Evolutionary conservation across 805 yeast species (phyloP).

Genomic region (Myxozyma monticola): DNA sequence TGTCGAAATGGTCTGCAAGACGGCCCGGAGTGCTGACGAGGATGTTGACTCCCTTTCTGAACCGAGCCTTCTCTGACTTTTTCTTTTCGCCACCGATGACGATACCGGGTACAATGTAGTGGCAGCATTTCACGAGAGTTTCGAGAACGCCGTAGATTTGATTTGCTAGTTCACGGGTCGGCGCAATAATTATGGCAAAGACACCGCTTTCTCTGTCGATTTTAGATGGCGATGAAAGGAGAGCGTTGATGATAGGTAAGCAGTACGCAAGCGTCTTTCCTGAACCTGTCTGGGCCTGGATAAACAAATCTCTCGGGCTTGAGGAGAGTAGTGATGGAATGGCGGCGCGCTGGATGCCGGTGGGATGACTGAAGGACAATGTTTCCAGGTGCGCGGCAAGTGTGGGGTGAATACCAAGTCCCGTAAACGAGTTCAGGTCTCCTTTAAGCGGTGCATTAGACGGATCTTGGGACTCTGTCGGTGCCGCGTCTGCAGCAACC

Average conservation of each 20-base stretch:
- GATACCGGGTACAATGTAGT: constrained; percentile 89
- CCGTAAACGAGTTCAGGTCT: constrained; percentile 67
- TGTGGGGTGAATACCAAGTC: constrained; percentile 63
- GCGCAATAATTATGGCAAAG: constrained; percentile 84
- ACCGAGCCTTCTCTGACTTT: constrained; percentile 91
- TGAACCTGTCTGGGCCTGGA: constrained; percentile 97
- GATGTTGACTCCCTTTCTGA: constrained; percentile 92
- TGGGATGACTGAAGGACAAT: constrained; percentile 59
- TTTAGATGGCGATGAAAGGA: constrained; percentile 55
- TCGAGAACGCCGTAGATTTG: constrained; percentile 86
- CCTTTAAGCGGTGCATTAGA: constrained; percentile 81
- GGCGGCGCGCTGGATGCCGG: constrained; percentile 80
- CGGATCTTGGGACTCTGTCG: constrained; percentile 43
- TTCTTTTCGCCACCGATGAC: constrained; percentile 99
- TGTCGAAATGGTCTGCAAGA: constrained; percentile 88
- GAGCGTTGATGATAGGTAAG: constrained; percentile 74
- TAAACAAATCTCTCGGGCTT: constrained; percentile 64
- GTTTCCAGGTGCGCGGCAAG: constrained; percentile 58
- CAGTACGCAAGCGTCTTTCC: constrained; percentile 92
- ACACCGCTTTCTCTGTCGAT: constrained; percentile 70
- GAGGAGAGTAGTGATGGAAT: constrained; percentile 59
- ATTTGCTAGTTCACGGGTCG: constrained; percentile 91
- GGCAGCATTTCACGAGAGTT: constrained; percentile 65
- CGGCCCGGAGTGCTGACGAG: constrained; percentile 99
- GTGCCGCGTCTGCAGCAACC: constrained; percentile 33